Evolutionary conservation across 2,329 filamentous ascomycete genomes (phyloP), one percentile per base, ranked within the genome.

Genomic region (Trichoderma lentiforme): DNA sequence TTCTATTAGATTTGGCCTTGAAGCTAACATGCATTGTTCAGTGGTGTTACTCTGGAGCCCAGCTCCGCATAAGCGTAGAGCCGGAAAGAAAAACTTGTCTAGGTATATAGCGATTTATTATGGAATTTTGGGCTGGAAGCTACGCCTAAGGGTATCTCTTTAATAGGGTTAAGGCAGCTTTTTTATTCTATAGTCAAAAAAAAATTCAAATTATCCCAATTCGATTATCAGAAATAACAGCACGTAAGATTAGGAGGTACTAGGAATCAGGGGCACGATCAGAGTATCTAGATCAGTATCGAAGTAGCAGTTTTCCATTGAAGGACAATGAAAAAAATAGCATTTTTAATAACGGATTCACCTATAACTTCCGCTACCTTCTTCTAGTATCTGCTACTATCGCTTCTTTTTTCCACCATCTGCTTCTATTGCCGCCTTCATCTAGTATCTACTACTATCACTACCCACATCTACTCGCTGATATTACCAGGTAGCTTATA

Each of bases 11-110:
- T n/a, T 24, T 8, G 5, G 6, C 3, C 3, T 26, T 53, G 56
- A 64, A 64, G 58, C 71, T 75, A 73, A 76, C 78, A 79, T 60
- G 74, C 80, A 73, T 34, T 14, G 11, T 47, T 65, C n/a, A 88
- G 86, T 73, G 86, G 86, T 84, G 84, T 87, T 63, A 88, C 86
- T 47, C 78, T 88, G 67, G 85, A 87, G 80, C 86, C 86, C 56
- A 86, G 83, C 79, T 83, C 81, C 71, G 80, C 83, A 72, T 86
- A 83, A 81, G 64, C 24, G 32, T 68, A 34, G 53, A 61, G 67
- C 32, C 61, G 30, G 53, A 26, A 32, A 26, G 12, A 61, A 39
- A 51, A 39, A 47, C 56, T 57, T 68, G 32, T 69, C 64, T 39
- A 43, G 39, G 39, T 43, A 70, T 63, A 39, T 43, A 58, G 70